Conservation (phyloP, 176 grass and related monocot species). For the Ensete glaucum region DNA sequence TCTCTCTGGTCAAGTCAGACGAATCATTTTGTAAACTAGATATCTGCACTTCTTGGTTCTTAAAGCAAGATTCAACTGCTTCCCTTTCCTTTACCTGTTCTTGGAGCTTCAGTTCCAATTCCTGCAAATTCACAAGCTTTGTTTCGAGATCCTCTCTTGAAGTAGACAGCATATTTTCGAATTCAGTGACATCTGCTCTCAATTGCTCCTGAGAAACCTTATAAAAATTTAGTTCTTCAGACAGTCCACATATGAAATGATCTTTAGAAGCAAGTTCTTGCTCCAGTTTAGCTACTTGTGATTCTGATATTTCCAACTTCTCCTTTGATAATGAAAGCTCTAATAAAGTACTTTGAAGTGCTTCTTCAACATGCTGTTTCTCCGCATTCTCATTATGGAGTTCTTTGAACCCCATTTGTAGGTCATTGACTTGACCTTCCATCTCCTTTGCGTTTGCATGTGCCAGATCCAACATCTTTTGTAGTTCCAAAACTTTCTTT, state of each 20-base stretch:
- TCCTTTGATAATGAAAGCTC: conserved; percentile 50
- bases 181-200: conserved; percentile 42
- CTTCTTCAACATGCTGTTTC: conserved; percentile 54
- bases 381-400: conserved; percentile 43
- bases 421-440: conserved; percentile 55
- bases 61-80: conserved; percentile 35
- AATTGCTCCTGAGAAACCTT: conserved; percentile 56
- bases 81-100: conserved; percentile 49
- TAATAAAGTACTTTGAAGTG: conserved; percentile 44
- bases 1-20: conserved; percentile 52
- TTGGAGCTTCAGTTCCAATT: conserved; percentile 40
- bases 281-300: conserved; percentile 50
- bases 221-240: conserved; percentile 52
- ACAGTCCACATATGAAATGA: conserved; percentile 41
- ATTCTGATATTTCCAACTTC: conserved; percentile 58
- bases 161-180: conserved; percentile 47
- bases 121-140: conserved; percentile 43
- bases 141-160: conserved; percentile 30
- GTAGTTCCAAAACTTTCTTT: conserved; percentile 62
- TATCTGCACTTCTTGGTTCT: conserved; percentile 45
- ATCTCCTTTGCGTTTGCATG: conserved; percentile 53
- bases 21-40: conserved; percentile 40
- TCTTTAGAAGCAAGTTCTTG: conserved; percentile 64
- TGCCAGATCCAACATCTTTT: conserved; percentile 54
- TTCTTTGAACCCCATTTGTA: conserved; percentile 59